These are phyloP conservation scores for Colletotrichum truncatum DNA, from an alignment of 2,329 filamentous ascomycete genomes.

Conservation along the genomic window DNA sequence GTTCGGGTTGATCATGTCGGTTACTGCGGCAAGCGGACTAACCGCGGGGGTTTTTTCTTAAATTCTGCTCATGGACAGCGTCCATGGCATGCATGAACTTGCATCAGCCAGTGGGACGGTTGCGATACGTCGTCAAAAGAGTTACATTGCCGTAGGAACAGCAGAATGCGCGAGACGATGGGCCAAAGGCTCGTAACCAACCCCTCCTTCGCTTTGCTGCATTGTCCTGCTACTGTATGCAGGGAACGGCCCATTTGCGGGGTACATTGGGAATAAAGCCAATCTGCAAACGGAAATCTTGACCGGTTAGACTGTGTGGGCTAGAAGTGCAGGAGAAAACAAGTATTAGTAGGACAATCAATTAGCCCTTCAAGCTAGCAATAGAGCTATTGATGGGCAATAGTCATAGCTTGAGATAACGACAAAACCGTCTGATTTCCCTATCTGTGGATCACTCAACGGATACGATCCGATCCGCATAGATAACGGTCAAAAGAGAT, in stretches of 20 bases:
- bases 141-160: neutral
- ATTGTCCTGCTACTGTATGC: neutral
- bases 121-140: neutral
- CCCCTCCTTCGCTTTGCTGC: neutral
- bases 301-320: neutral
- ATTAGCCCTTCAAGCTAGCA: neutral
- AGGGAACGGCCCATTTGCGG: slow-evolving; percentile 1
- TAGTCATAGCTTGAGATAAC: slow-evolving; percentile 26
- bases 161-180: too few species aligned
- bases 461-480: slow-evolving; percentile 27
- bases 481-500: slow-evolving; percentile 23
- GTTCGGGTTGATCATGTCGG: neutral
- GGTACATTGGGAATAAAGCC: neutral
- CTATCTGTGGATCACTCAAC: slow-evolving; percentile 29
- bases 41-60: too few species aligned
- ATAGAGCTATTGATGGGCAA: neutral
- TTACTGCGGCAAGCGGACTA: slow-evolving; percentile 20
- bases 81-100: slow-evolving; percentile 35
- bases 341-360: too few species aligned
- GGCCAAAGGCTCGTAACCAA: neutral
- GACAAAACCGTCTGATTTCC: neutral
- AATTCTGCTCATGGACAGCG: neutral
- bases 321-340: neutral
- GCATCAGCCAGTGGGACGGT: neutral
- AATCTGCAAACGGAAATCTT: neutral